These are phyloP conservation scores for Kwoniella sp. DNA, from an alignment of 768 basidiomycete genomes.

Conservation along the genomic window DNA sequence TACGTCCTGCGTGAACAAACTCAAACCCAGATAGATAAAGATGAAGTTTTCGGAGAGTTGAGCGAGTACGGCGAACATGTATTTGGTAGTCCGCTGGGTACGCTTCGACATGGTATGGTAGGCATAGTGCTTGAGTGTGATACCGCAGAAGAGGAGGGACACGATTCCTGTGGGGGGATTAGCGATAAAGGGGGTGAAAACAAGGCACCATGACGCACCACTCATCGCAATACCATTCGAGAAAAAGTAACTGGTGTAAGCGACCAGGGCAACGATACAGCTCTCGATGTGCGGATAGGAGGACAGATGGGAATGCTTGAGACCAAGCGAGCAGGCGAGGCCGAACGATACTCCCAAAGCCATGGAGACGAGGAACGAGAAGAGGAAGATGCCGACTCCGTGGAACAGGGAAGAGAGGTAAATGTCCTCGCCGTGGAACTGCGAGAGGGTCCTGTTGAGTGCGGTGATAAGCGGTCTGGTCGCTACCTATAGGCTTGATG, in stretches of 20 bases:
- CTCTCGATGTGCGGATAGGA: constrained; percentile 84
- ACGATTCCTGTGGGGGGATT: constrained; percentile 68
- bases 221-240: constrained; percentile 87
- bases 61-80: constrained; percentile 89
- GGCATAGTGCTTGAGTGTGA: constrained; percentile 99
- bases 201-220: constrained; percentile 44
- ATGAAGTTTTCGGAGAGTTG: constrained; percentile 98
- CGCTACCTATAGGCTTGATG: too few relatives aligned
- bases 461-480: too few relatives aligned
- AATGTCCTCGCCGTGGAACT: constrained; percentile 82
- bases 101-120: constrained; percentile 97
- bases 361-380: constrained; percentile 93
- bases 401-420: constrained; percentile 84
- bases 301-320: constrained; percentile 86
- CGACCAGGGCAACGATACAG: constrained; percentile 89
- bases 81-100: constrained; percentile 89
- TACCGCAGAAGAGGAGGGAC: constrained; percentile 94
- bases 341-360: constrained; percentile 88
- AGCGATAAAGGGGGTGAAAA: not conserved
- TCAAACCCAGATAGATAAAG: constrained; percentile 96
- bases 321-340: constrained; percentile 78
- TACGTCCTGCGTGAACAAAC: constrained; percentile 86
- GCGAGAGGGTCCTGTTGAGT: constrained; percentile 81
- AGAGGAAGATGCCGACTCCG: constrained; percentile 93
- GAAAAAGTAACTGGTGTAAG: constrained; percentile 98